These are phyloP conservation scores for Sinapis alba DNA, from an alignment of 441 rosid species.

Conservation along the genomic window DNA sequence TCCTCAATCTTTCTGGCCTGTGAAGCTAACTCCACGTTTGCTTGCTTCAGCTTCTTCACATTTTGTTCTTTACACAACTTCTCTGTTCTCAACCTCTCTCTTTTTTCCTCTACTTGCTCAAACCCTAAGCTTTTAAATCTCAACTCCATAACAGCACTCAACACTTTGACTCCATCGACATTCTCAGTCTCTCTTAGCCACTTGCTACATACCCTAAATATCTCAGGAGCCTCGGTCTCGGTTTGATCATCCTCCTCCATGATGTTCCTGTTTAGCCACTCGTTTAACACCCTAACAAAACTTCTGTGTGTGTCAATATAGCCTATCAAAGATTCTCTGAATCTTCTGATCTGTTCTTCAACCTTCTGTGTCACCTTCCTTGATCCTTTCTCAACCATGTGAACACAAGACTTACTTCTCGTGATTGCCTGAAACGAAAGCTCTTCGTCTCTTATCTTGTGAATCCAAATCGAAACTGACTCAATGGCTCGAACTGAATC, in stretches of 20 bases:
- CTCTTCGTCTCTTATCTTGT: too few relatives aligned
- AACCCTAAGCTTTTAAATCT: conserved; percentile 39
- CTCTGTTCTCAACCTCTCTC: conserved; percentile 26
- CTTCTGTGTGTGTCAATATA: conserved; percentile 43
- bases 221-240: conserved; percentile 41
- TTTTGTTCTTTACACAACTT: conserved; percentile 2
- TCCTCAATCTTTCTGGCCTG: conserved; percentile 71
- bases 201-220: conserved; percentile 43
- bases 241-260: conserved; percentile 39
- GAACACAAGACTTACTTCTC: conserved; percentile 36
- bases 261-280: conserved; percentile 48
- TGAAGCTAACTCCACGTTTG: conserved; percentile 58
- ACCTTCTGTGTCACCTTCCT: conserved; percentile 41
- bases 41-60: conserved; percentile 45
- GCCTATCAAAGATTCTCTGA: conserved; percentile 40
- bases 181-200: conserved; percentile 42
- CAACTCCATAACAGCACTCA: conserved; percentile 38
- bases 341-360: conserved; percentile 36
- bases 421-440: too few relatives aligned
- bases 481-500: conserved; percentile 38
- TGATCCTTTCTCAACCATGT: conserved; percentile 29
- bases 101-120: conserved; percentile 42
- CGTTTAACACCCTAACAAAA: conserved; percentile 42
- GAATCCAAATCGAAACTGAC: conserved; percentile 41
- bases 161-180: conserved; percentile 43